Base-by-base conservation (phyloP, 495 filamentous ascomycete species). In the Lophiotrema nucula region DNA sequence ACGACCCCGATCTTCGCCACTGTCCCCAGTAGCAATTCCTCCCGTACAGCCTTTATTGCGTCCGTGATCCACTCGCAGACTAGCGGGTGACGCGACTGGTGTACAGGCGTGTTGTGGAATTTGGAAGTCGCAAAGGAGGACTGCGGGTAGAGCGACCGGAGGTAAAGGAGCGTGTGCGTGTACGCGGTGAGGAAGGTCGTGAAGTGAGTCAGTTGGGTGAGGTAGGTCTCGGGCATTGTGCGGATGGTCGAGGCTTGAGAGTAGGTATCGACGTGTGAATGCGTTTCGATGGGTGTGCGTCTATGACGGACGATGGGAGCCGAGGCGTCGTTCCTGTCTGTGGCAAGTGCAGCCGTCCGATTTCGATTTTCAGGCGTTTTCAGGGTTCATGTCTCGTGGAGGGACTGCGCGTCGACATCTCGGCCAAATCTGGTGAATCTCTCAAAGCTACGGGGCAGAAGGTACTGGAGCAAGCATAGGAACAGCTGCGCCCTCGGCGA, bases 131-230 rank as follows among this genome's bases (percentile, higher is more conserved):
- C 79, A 74, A 97, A 97, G 43, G 90, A 88, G 22, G 80, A 70
- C 47, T 76, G 72, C 0, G 92, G 91, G 70, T 98, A 98, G 69
- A 97, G 83, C 57, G 72, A 70, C 55, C 93, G 88, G 60, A 92
- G 83, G 75, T 89, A 95, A 59, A 98, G 84, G 68, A 97, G 89
- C 65, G 92, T 93, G 77, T 98, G 93, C 68, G 92, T 88, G 61
- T 88, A 85, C 38, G 93, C 85, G 53, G 83, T 89, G 42, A 98
- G 85, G 76, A 97, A 97, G 69, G 83, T 77, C 62, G 78, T 74
- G 71, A 91, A 86, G 26, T 82, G 78, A 28, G 72, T 69, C 22
- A 86, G 73, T 58, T 86, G 77, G 45, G 70, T 65, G 62, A 74
- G 62, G 53, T 73, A 78, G 48, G 74, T 78, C 21, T 67, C 58